Percentiles rank a stretch among this genome's conserved stretches.
These are phyloP conservation scores for Leishmania tropica DNA, from an alignment of 208 protist genomes.

Conservation along the genomic window DNA sequence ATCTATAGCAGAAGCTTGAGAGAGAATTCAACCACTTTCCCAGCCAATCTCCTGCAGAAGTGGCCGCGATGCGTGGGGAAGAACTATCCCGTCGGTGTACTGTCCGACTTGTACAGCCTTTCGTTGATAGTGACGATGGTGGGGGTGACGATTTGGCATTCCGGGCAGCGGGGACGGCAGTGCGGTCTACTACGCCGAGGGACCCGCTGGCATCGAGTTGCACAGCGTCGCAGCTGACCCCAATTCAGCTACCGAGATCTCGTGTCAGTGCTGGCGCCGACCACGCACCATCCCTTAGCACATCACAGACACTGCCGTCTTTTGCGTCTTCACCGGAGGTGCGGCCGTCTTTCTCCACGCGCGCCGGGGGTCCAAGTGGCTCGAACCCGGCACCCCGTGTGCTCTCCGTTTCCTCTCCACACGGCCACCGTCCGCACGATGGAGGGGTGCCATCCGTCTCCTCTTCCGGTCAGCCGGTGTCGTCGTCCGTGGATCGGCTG, in stretches of 20 bases:
- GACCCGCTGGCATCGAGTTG: not conserved
- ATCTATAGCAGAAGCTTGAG: not conserved
- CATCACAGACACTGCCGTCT: not conserved
- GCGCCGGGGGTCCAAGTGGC: not conserved
- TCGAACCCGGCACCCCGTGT: not conserved
- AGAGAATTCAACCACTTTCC: not conserved
- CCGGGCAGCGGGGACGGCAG: not conserved
- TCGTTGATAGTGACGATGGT: constrained; percentile 5
- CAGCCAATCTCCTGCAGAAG: not conserved
- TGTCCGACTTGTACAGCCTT: constrained; percentile 17
- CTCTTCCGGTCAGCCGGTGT: not conserved
- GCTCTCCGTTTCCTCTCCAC: not conserved
- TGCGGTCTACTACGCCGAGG: not conserved
- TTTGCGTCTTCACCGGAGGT: not conserved
- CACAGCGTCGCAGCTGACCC: not conserved
- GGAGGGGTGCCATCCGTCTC: not conserved
- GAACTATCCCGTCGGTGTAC: not conserved
- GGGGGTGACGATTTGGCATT: not conserved
- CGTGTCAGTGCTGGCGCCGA: not conserved
- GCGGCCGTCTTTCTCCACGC: not conserved
- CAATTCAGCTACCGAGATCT: not conserved
- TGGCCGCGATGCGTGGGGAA: constrained; percentile 1
- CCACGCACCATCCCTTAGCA: not conserved
- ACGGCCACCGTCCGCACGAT: not conserved
- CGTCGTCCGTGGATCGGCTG: constrained; percentile 21